Conservation (phyloP, 257 asterid genomes). For the Salvia splendens region DNA sequence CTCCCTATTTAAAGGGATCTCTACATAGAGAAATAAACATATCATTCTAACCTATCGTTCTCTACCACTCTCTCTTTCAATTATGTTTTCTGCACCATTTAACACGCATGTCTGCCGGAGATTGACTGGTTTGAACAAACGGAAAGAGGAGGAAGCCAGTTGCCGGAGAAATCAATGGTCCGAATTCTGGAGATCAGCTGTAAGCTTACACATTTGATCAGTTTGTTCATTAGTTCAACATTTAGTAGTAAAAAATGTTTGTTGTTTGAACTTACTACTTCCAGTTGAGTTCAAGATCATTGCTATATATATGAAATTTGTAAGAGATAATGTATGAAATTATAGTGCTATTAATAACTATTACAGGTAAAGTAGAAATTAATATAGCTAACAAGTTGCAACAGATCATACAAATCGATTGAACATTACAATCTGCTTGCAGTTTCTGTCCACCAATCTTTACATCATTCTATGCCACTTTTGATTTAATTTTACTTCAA, state of each 20-base stretch:
- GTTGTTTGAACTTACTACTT: conserved; percentile 11
- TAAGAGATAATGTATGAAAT: too few relatives aligned
- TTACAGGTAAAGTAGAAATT: too few relatives aligned
- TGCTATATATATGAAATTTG: background rate
- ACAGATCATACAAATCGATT: too few relatives aligned
- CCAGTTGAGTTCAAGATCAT: background rate
- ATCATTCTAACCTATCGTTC: too few relatives aligned
- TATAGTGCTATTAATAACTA: too few relatives aligned
- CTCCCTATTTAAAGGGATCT: too few relatives aligned
- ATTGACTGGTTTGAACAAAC: background rate
- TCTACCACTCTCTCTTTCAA: too few relatives aligned
- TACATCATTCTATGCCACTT: background rate
- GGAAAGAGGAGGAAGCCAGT: conserved; percentile 17
- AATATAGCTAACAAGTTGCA: too few relatives aligned
- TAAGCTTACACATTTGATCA: conserved; percentile 10
- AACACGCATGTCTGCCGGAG: background rate
- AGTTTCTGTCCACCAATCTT: too few relatives aligned
- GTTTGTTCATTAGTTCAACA: conserved; percentile 37
- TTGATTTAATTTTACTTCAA: background rate
- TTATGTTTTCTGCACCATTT: too few relatives aligned
- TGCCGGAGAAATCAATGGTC: conserved; percentile 4
- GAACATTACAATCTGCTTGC: too few relatives aligned
- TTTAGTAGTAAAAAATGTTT: conserved; percentile 24
- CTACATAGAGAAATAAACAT: too few relatives aligned
- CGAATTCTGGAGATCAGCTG: background rate